A percentile compares a stretch with the other conserved stretches of the same genome.
Evolutionary conservation across 2,329 filamentous ascomycete species (phyloP).

Genomic region (Aquanectria penicillioides): DNA sequence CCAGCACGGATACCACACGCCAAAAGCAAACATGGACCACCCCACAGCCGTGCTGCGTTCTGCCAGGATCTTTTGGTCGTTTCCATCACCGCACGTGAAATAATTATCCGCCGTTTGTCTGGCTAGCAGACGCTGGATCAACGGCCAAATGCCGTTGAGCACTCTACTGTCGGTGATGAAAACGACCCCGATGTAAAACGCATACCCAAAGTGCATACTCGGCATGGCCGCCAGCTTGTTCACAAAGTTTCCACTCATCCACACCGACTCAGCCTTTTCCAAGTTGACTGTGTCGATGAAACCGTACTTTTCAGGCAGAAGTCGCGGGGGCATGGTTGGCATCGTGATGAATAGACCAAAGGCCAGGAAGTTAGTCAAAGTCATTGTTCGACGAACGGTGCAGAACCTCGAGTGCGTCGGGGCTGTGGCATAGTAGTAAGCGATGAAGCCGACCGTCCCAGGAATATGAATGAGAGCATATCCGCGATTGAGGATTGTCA

Average conservation of each 20-base stretch:
- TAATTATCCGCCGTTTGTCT: not conserved
- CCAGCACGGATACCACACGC: constrained; percentile 62
- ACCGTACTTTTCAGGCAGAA: constrained; percentile 65
- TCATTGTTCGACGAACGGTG: constrained; percentile 53
- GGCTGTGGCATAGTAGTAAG: constrained; percentile 71
- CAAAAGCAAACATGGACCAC: constrained; percentile 45
- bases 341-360: constrained; percentile 65
- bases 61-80: constrained; percentile 29
- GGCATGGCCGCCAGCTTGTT: constrained; percentile 69
- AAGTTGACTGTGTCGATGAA: constrained; percentile 67
- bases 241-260: constrained; percentile 68
- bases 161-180: constrained; percentile 62
- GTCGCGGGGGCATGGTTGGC: constrained; percentile 67
- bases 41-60: constrained; percentile 29
- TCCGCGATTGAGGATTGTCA: constrained; percentile 66
- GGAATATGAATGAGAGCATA: constrained; percentile 71
- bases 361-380: constrained; percentile 64
- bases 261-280: constrained; percentile 63
- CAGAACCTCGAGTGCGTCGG: constrained; percentile 50
- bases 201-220: constrained; percentile 66
- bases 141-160: constrained; percentile 48
- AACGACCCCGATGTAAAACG: constrained; percentile 62
- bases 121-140: not conserved
- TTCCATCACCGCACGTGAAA: constrained; percentile 22
- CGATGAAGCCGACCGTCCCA: constrained; percentile 69